Evolutionary conservation across 345 rosid genomes (phyloP).

Genomic region (Lenwebbia sp.): DNA sequence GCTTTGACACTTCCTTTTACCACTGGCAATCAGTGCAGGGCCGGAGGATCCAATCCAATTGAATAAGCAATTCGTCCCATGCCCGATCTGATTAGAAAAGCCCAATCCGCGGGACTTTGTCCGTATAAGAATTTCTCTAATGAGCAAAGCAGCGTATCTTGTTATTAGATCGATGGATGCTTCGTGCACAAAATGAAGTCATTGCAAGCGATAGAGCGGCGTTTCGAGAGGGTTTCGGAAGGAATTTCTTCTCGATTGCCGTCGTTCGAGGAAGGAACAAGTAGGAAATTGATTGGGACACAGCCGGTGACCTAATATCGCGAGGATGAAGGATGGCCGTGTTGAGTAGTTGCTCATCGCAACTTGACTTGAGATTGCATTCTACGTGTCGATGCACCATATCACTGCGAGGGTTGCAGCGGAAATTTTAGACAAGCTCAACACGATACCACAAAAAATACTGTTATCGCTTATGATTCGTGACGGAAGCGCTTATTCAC

Average conservation of each 20-base stretch:
- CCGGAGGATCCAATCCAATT: too few species aligned
- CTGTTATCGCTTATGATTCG: accelerated
- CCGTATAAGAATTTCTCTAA: background rate
- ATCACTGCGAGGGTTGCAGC: background rate
- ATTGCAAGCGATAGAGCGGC: background rate
- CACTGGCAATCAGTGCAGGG: too few species aligned
- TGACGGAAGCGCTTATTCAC: accelerated
- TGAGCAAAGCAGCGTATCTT: background rate
- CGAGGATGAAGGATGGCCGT: background rate
- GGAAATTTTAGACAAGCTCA: background rate
- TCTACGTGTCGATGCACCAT: accelerated
- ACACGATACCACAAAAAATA: background rate
- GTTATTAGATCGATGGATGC: background rate
- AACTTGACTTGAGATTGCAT: background rate
- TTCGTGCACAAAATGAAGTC: background rate
- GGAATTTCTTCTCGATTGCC: background rate
- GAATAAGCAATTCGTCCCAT: background rate
- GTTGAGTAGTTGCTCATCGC: background rate
- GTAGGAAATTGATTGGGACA: background rate
- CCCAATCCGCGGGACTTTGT: background rate
- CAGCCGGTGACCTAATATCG: background rate
- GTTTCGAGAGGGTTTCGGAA: background rate
- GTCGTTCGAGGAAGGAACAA: background rate
- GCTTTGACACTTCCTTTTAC: background rate
- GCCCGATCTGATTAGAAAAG: background rate